Evolutionary conservation across 73 alveolate genomes (phyloP), one percentile per base, ranked within the genome.

Genomic region (Paraurostyla sp.): DNA sequence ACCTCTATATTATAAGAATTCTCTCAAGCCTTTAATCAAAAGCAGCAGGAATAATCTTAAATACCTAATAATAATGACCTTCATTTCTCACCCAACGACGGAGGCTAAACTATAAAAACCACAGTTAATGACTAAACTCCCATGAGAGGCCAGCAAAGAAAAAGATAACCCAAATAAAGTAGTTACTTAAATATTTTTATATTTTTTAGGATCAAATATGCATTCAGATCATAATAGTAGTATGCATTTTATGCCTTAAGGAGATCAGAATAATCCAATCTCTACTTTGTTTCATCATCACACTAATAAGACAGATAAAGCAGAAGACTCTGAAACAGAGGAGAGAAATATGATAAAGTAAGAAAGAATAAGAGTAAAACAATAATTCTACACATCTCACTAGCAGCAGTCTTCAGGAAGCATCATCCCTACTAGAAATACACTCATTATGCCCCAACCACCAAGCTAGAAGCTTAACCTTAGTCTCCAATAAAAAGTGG

Each of bases 261-360:
- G 62, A 68, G 41, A 68, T 13, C 40, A 36, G 40, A 20, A 18
- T 62, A 62, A 62, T 15, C 80, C 30, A 13, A 45, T 45, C 41
- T 11, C 71, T 32, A 11, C 25, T 15, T n/a, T 45, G 30, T 73
- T 73, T 46, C 48, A 73, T 45, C 65, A 45, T 40, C 86, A 48
- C 27, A 32, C 71, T 43, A 49, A n/a, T n/a, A n/a, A 38, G 46
- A n/a, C 7, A 0, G 71, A 73, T n/a, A 73, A 48, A 25, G 32
- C 3, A 0, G 71, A 73, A 16, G 86, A 73, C 46, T 48, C 71
- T 2, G 86, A 73, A 25, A 73, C 71, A 3, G 65, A 73, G 27
- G 71, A 73, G 27, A 49, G 86, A 25, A 73, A 73, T 73, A 29
- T 43, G 29, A 73, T 73, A 46, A 73, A 73, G 27, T 23, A 73